These are phyloP conservation scores for Phtheirospermum japonicum DNA, from an alignment of 257 asterid genomes.

Conservation along the genomic window DNA sequence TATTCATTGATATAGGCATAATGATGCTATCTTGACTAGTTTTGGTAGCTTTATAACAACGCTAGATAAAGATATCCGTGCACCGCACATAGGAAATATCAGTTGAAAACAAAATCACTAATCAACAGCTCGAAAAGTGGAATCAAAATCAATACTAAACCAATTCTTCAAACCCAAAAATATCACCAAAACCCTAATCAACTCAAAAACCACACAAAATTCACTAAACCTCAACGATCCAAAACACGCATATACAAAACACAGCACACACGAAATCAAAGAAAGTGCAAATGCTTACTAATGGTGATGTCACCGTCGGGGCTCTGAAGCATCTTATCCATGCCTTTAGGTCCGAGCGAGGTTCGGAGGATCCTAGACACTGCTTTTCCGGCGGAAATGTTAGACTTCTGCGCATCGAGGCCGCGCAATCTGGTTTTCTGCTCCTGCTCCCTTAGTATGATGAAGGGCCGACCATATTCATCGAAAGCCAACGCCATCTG, in stretches of 20 bases:
- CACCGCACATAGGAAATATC: no score
- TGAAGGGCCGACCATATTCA: slow-evolving; percentile 89
- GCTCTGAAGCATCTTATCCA: slow-evolving; percentile 97
- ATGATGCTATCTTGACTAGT: no score
- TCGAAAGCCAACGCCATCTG: slow-evolving; percentile 87
- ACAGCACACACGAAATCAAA: slow-evolving; percentile 27
- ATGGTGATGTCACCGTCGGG: slow-evolving; percentile 97
- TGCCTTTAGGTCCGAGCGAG: slow-evolving; percentile 93
- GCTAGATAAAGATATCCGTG: no score
- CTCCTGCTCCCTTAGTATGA: slow-evolving; percentile 81
- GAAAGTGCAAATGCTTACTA: slow-evolving; percentile 40
- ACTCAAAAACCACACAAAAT: background rate
- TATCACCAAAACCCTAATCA: background rate
- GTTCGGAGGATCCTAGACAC: slow-evolving; percentile 92
- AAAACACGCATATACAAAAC: background rate
- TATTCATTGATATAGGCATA: no score
- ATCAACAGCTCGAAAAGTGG: no score
- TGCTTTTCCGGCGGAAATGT: slow-evolving; percentile 87
- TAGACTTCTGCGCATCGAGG: slow-evolving; percentile 94
- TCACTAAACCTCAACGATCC: background rate
- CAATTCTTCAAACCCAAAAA: no score
- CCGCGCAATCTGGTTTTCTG: slow-evolving; percentile 80
- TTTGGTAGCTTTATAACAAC: no score
- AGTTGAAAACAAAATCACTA: no score
- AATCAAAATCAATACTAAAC: no score